phyloP scores from a whole-genome alignment of 768 basidiomycete species.

The Termitomyces sp. region DNA sequence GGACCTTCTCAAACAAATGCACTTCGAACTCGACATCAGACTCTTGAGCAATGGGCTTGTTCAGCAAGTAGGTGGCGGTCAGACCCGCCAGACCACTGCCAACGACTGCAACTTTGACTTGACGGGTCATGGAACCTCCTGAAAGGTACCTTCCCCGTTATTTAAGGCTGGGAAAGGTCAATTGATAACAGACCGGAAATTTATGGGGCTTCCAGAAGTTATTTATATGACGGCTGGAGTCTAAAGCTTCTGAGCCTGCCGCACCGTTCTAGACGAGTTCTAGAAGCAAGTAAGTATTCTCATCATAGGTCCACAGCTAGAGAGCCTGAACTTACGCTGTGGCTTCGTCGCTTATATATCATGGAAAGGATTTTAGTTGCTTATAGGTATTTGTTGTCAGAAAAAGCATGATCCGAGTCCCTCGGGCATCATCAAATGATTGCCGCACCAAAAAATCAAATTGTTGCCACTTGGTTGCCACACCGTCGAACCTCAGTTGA shows the following conservation, averaged over 20 bases:
- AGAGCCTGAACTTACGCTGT: not conserved
- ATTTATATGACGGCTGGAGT: not conserved
- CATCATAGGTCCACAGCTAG: not conserved
- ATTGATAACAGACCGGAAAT: not conserved
- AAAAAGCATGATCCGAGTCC: not conserved
- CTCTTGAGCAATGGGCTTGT: conserved; percentile 21
- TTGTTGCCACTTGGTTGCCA: no score
- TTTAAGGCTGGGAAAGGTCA: not conserved
- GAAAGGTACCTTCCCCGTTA: not conserved
- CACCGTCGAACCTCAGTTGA: no score
- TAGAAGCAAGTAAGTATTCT: not conserved
- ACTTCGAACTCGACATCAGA: conserved; percentile 51
- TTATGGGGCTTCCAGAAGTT: not conserved
- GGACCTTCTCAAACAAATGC: conserved; percentile 71
- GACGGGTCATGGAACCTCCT: conserved; percentile 23
- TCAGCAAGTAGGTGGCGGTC: conserved; percentile 58
- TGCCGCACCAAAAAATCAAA: no score
- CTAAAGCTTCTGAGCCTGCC: not conserved
- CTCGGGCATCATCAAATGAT: not conserved
- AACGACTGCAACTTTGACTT: conserved; percentile 60
- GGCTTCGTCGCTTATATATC: not conserved
- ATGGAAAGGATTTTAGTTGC: not conserved
- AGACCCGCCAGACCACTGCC: conserved; percentile 74
- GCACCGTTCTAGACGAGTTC: no score
- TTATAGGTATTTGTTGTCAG: not conserved